phyloP scores from a whole-genome alignment of 2,329 filamentous ascomycete species.

The Tolypocladium sp. region DNA sequence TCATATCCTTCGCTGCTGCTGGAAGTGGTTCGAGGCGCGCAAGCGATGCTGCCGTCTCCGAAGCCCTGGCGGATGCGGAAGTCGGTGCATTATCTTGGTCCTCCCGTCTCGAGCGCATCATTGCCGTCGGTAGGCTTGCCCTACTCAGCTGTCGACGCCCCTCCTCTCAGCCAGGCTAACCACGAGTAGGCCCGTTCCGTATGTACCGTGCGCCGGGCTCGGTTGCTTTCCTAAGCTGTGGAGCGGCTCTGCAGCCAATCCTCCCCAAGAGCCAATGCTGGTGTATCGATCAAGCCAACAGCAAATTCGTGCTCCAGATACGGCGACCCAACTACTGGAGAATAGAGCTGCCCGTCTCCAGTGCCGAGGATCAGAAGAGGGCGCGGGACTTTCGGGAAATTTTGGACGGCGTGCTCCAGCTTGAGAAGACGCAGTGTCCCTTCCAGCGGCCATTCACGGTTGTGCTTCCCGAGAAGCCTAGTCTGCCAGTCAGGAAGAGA shows the following conservation, averaged over 20 bases:
- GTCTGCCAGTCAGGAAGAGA: slow-evolving; percentile 55
- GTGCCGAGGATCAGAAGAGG: slow-evolving; percentile 35
- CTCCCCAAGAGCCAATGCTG: slow-evolving; percentile 86
- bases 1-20: slow-evolving; percentile 39
- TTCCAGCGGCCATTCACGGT: slow-evolving; percentile 72
- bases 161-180: background rate
- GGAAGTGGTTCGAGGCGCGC: slow-evolving; percentile 24
- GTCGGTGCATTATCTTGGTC: slow-evolving; percentile 63
- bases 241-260: slow-evolving; percentile 75
- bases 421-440: slow-evolving; percentile 81
- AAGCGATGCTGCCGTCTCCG: slow-evolving; percentile 6
- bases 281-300: slow-evolving; percentile 78
- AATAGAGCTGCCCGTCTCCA: slow-evolving; percentile 68
- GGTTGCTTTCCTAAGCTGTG: slow-evolving; percentile 81
- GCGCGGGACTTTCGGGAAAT: slow-evolving; percentile 61
- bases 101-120: slow-evolving; percentile 68
- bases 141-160: background rate
- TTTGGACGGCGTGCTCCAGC: slow-evolving; percentile 65
- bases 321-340: slow-evolving; percentile 79
- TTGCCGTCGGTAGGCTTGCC: slow-evolving; percentile 57
- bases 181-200: slow-evolving; percentile 53
- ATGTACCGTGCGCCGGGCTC: slow-evolving; percentile 83
- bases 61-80: slow-evolving; percentile 21
- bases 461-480: slow-evolving; percentile 59
- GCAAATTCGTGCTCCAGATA: slow-evolving; percentile 77